phyloP scores from a whole-genome alignment of 306 rosid species.

The Prunus armeniaca region DNA sequence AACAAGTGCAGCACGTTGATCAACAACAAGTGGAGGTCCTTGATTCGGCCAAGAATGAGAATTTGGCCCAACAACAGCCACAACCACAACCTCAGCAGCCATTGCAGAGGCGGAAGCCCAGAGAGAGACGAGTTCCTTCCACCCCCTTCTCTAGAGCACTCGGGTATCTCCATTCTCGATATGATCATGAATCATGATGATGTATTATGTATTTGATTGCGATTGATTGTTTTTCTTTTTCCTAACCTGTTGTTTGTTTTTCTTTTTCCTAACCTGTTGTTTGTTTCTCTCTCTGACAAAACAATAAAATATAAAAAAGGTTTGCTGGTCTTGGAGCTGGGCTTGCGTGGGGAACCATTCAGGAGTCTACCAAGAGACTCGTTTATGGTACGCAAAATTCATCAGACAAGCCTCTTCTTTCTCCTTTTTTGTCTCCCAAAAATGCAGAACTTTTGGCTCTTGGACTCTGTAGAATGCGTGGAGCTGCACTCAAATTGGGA shows the following conservation, averaged over 20 bases:
- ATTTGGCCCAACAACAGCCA: not conserved
- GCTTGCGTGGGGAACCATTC: slow-evolving; percentile 93
- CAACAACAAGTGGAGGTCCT: not conserved
- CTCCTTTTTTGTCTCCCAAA: slow-evolving; percentile 72
- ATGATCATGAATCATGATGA: not conserved
- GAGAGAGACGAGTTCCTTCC: slow-evolving; percentile 58
- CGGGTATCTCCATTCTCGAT: slow-evolving; percentile 23
- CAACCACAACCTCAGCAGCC: not conserved
- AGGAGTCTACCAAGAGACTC: slow-evolving; percentile 89
- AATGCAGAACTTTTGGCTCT: slow-evolving; percentile 89
- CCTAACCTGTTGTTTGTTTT: not conserved
- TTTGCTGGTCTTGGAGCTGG: slow-evolving; percentile 96
- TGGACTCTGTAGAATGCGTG: slow-evolving; percentile 92
- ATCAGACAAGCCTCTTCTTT: slow-evolving; percentile 44
- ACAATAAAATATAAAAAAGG: slow-evolving; percentile 14
- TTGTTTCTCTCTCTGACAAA: not conserved
- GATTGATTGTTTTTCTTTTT: not conserved
- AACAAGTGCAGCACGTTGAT: not conserved
- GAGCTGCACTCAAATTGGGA: slow-evolving; percentile 91
- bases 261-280: not conserved
- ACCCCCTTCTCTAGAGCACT: slow-evolving; percentile 54
- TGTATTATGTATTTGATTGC: not conserved
- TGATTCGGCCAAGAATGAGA: not conserved
- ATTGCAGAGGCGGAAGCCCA: slow-evolving; percentile 37
- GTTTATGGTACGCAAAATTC: slow-evolving; percentile 54